Conservation (phyloP, 129 eudicot genomes). For the Calendula officinalis region DNA sequence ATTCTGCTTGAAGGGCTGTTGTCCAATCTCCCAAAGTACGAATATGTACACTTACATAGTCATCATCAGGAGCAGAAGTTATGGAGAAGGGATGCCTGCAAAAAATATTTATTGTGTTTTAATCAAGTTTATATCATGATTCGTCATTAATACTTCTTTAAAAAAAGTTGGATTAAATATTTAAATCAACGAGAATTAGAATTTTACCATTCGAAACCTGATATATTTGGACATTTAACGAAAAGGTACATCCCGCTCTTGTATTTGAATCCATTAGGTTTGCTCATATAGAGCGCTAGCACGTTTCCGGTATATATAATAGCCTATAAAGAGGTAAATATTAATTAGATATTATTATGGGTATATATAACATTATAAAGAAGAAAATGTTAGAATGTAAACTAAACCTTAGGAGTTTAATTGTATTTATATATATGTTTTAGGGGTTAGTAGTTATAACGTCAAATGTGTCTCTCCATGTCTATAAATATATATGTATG, state of each 20-base stretch:
- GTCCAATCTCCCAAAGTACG: constrained; percentile 99
- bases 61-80: constrained; percentile 95
- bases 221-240: constrained; percentile 88
- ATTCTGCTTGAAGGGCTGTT: constrained; percentile 59
- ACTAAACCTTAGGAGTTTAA: too few relatives aligned
- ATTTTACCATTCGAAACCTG: constrained; percentile 75
- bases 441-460: too few relatives aligned
- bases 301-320: constrained; percentile 85
- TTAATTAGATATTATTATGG: background rate
- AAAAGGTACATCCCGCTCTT: constrained; percentile 98
- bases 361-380: background rate
- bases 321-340: constrained; percentile 50
- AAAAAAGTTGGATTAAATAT: background rate
- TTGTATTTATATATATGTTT: too few relatives aligned
- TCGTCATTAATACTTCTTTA: background rate
- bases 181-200: background rate
- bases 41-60: constrained; percentile 81
- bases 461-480: too few relatives aligned
- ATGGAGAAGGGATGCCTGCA: constrained; percentile 98
- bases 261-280: constrained; percentile 77
- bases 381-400: too few relatives aligned
- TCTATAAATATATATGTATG: too few relatives aligned
- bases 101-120: background rate
- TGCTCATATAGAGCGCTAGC: constrained; percentile 87
- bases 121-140: background rate